Evolutionary conservation across 2,329 filamentous ascomycete genomes (phyloP).

Genomic region (Ophiostoma sp.): DNA sequence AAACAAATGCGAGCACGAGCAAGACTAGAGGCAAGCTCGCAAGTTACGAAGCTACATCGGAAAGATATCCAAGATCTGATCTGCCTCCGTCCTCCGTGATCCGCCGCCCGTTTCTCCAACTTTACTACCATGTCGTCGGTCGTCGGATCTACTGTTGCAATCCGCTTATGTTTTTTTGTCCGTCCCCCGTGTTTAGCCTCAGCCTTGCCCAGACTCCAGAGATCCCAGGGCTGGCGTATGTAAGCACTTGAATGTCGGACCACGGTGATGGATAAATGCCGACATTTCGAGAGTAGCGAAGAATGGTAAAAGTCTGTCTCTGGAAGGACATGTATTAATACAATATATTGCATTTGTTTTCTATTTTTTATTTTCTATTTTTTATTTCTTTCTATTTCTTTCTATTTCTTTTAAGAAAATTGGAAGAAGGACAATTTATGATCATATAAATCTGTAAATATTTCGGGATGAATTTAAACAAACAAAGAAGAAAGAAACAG

Average conservation of each 20-base stretch:
- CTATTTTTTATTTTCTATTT: too few species aligned
- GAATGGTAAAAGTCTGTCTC: too few species aligned
- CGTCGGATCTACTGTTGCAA: neutral
- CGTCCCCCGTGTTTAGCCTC: neutral
- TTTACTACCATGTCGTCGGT: neutral
- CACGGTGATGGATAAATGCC: too few species aligned
- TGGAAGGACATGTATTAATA: too few species aligned
- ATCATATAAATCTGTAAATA: neutral
- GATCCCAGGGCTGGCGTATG: neutral
- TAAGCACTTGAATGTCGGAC: neutral
- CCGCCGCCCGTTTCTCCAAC: neutral
- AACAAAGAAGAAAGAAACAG: neutral
- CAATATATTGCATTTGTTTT: too few species aligned
- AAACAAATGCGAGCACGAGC: neutral
- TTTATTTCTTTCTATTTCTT: too few species aligned
- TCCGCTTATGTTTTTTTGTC: neutral
- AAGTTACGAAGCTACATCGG: neutral
- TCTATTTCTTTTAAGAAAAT: too few species aligned
- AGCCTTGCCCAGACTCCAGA: neutral
- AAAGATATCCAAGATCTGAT: neutral
- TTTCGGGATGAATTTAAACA: neutral
- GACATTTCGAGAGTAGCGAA: too few species aligned
- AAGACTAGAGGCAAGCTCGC: neutral
- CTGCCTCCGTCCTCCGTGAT: neutral
- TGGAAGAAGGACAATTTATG: too few species aligned